Base-by-base conservation (phyloP, 2,329 filamentous ascomycete species). In the Ciborinia camelliae region DNA sequence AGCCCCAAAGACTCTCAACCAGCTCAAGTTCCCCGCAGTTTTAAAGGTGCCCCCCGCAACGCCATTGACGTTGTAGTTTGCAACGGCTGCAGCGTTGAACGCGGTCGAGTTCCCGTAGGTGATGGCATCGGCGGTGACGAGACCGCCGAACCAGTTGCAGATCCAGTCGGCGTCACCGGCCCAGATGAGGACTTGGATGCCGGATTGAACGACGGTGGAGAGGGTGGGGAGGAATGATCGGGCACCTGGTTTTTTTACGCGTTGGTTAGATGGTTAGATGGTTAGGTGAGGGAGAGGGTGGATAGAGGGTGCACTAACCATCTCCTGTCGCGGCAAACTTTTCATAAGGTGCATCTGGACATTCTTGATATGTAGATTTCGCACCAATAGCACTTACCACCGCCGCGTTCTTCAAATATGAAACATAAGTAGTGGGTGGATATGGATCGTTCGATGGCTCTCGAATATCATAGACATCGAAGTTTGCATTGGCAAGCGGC, bases 91-190 rank as follows among this genome's bases (percentile, higher is more conserved):
- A 28, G 71, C 69, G 4, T 71, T 71, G 69, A 85, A 86, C 3
- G 76, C 73, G 0, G 75, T 66, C 9, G 77, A 72, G 2, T 75
- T 77, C 1, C 74, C 65, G 70, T 79, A 85, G 15, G 77, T 73
- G 30, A 86, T 75, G 0, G 77, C 76, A 41, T 85, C 77, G 1
- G 81, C 79, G 1, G 79, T 79, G 14, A 73, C 76, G 7, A 81
- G 76, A 39, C 77, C 79, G n/a, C 84, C 84, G 37, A 81, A 75
- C 80, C 82, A 85, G 73, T 86, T 86, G 70, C 82, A 86, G 62
- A 85, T 83, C 75, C 79, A 85, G 69, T 86, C 84, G 3, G 83
- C 79, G 63, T 85, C 84, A 41, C 62, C 63, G 0, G 83, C 82
- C 82, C 82, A 86, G 51, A 85, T 74, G 2, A 85, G 70, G 1